phyloP scores from a whole-genome alignment of 257 asterid species.

The Penstemon barbatus region DNA sequence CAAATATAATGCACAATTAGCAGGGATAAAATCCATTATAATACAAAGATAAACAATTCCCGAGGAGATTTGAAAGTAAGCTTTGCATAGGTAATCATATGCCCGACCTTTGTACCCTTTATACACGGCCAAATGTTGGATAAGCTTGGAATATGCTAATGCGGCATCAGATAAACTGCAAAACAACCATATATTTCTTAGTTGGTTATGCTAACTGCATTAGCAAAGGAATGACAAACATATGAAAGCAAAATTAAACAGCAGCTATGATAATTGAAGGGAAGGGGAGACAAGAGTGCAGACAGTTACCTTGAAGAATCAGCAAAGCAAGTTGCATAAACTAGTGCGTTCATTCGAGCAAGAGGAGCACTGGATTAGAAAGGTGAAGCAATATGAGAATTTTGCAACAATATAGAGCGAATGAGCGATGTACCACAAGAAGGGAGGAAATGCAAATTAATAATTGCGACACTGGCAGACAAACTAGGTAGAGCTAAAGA shows the following conservation, averaged over 20 bases:
- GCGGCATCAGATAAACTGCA: slow-evolving; percentile 79
- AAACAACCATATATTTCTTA: slow-evolving; percentile 16
- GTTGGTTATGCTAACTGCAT: slow-evolving; percentile 8
- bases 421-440: slow-evolving; percentile 15
- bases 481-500: slow-evolving; percentile 7
- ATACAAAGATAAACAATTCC: slow-evolving; percentile 12
- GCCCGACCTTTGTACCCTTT: slow-evolving; percentile 85
- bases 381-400: slow-evolving; percentile 35
- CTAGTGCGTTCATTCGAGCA: slow-evolving; percentile 76
- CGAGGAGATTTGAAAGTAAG: slow-evolving; percentile 6
- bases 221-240: slow-evolving; percentile 15
- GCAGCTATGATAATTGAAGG: slow-evolving; percentile 10
- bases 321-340: slow-evolving; percentile 77
- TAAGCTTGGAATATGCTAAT: slow-evolving; percentile 86
- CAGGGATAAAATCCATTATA: neutral
- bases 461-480: slow-evolving; percentile 15
- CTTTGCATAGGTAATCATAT: slow-evolving; percentile 21
- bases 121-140: slow-evolving; percentile 79
- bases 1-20: slow-evolving; percentile 11
- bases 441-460: slow-evolving; percentile 14
- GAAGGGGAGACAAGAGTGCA: slow-evolving; percentile 1
- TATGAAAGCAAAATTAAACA: slow-evolving; percentile 17
- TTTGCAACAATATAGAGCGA: neutral
- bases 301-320: slow-evolving; percentile 77
- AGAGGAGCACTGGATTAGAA: slow-evolving; percentile 71